A percentile compares a stretch with the other conserved stretches of the same genome.
Evolutionary conservation across 495 filamentous ascomycete species (phyloP).

Genomic region (Elaphomyces granulatus): DNA sequence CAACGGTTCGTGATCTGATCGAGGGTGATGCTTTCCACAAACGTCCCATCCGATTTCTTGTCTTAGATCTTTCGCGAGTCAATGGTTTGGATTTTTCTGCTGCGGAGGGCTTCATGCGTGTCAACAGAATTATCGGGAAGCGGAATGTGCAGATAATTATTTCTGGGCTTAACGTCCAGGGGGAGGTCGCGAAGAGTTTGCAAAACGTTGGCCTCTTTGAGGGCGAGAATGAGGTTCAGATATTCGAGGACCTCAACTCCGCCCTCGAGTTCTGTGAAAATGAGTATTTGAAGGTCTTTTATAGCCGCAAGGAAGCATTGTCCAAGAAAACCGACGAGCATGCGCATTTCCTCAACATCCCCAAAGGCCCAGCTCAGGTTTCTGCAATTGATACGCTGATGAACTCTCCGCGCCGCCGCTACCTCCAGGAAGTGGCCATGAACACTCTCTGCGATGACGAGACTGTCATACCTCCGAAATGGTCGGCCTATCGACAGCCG

Average conservation of each 20-base stretch:
- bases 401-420: conserved; percentile 63
- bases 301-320: conserved; percentile 36
- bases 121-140: conserved; percentile 63
- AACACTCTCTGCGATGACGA: conserved; percentile 51
- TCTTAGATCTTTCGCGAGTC: conserved; percentile 82
- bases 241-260: conserved; percentile 82
- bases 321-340: conserved; percentile 13
- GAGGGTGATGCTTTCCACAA: conserved; percentile 62
- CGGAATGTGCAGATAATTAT: conserved; percentile 66
- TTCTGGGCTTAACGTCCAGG: conserved; percentile 59
- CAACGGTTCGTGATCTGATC: conserved; percentile 64
- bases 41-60: conserved; percentile 72
- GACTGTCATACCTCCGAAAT: conserved; percentile 37
- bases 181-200: conserved; percentile 61
- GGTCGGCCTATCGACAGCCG: conserved; percentile 76
- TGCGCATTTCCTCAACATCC: conserved; percentile 36
- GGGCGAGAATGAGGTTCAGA: conserved; percentile 49
- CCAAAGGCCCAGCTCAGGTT: conserved; percentile 12
- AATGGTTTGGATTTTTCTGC: conserved; percentile 92
- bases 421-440: conserved; percentile 64
- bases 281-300: conserved; percentile 77
- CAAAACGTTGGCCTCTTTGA: conserved; percentile 67
- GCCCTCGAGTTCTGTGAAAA: conserved; percentile 93
- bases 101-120: conserved; percentile 82
- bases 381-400: conserved; percentile 34